Base-by-base conservation (phyloP, 2,329 filamentous ascomycete genomes). In the Bretziella fagacearum region DNA sequence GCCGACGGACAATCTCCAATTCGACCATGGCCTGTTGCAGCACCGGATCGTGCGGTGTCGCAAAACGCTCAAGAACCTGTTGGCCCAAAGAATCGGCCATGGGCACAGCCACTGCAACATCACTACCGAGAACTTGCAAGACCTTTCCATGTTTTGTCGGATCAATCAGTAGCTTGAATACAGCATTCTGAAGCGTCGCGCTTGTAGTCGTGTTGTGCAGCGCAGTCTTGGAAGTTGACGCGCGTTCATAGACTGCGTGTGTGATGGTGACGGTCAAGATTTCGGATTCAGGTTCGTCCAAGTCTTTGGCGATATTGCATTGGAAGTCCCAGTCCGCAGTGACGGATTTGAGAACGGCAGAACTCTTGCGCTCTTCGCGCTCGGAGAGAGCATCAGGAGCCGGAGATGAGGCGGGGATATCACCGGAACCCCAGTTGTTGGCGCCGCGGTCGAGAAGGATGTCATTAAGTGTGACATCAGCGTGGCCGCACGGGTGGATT, bases 91-190 rank as follows among this genome's bases (percentile, higher is more conserved):
- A 6, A 35, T 47, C 25, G 4, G 17, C 23, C 11, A 6, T 33
- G 6, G 48, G 48, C 23, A 50, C 40, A 4, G 44, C 40, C 20
- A 50, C 27, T 3, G 22, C 30, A 26, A 50, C 18, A 30, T 47
- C 48, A 17, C 44, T 47, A 7, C 48, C 48, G 20, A 50, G 32
- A 22, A 50, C 48, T 25, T 50, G 44, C 17, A 43, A 22, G 22
- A 51, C 36, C 41, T 47, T 51, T n/a, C 30, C 35, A n/a, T 30
- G 35, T 13, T 35, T 35, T 4, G 45, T 51, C 13, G 46, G 45
- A 10, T 51, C 49, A 26, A 50, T 47, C 23, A 50, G 27, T 8
- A 50, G 39, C 22, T 50, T 50, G 20, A 50, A 50, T n/a, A 50
- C 48, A 3, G 48, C 30, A 40, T 50, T 50, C 20, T 50, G 48